Evolutionary conservation across 306 rosid genomes (phyloP).

Genomic region (Styphnolobium japonicum): DNA sequence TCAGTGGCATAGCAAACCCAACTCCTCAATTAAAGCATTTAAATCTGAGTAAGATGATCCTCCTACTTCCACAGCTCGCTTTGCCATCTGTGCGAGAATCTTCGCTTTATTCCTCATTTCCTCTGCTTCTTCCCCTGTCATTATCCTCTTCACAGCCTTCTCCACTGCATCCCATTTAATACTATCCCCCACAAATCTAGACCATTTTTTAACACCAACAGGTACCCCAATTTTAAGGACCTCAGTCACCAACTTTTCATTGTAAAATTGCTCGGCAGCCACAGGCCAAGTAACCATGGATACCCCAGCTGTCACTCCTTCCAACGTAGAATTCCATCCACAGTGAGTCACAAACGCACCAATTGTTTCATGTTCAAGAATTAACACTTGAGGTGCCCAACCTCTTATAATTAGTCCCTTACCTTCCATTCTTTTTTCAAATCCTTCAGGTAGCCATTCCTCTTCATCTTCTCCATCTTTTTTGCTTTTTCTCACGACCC

Average conservation of each 20-base stretch:
- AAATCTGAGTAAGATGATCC: conserved; percentile 15
- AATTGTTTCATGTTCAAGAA: background rate
- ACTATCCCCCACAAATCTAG: background rate
- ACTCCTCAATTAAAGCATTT: background rate
- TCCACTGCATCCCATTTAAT: background rate
- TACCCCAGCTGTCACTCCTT: conserved; percentile 25
- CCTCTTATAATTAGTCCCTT: conserved; percentile 11
- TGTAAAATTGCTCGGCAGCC: conserved; percentile 34
- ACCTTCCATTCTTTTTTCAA: background rate
- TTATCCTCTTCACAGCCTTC: background rate
- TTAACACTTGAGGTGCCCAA: conserved; percentile 10
- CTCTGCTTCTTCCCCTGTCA: conserved; percentile 30
- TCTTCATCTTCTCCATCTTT: background rate
- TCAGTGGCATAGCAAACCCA: background rate
- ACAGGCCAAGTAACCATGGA: conserved; percentile 35
- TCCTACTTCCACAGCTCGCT: conserved; percentile 9
- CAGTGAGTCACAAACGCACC: conserved; percentile 27
- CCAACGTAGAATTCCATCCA: conserved; percentile 43
- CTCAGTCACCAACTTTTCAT: conserved; percentile 34
- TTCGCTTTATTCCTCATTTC: conserved; percentile 20
- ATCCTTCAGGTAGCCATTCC: background rate
- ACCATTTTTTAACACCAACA: conserved; percentile 25
- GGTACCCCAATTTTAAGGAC: conserved; percentile 29
- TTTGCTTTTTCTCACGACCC: conserved; percentile 2
- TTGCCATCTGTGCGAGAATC: conserved; percentile 10